Conservation (phyloP, 805 yeast genomes). For the Yarrowia sp. region DNA sequence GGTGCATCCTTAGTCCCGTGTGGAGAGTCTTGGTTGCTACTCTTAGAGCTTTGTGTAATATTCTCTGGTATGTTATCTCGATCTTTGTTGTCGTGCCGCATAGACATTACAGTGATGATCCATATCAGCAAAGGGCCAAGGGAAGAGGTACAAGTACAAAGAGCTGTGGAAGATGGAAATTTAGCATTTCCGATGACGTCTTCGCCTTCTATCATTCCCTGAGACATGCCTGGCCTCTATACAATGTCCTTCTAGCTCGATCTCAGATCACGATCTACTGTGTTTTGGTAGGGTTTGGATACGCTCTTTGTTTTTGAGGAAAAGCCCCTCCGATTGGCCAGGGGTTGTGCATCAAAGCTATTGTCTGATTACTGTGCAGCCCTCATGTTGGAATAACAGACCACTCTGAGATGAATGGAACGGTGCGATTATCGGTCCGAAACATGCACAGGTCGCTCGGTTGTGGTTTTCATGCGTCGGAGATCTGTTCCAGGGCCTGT, state of each 20-base stretch:
- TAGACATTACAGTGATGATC: too few relatives aligned
- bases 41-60: too few relatives aligned
- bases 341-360: constrained; percentile 19
- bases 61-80: too few relatives aligned
- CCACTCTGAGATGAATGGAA: constrained; percentile 10
- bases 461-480: constrained; percentile 12
- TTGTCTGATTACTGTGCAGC: constrained; percentile 4
- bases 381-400: constrained; percentile 1
- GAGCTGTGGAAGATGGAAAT: too few relatives aligned
- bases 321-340: constrained; percentile 1
- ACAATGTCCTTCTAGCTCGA: background rate
- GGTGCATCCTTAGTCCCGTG: too few relatives aligned
- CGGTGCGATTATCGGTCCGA: constrained; percentile 21
- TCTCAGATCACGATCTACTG: constrained; percentile 8
- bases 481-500: background rate
- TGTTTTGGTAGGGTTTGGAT: background rate
- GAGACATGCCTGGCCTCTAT: too few relatives aligned
- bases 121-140: too few relatives aligned
- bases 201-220: too few relatives aligned
- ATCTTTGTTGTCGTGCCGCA: too few relatives aligned
- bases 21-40: too few relatives aligned
- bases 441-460: background rate
- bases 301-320: background rate
- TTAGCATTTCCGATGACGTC: too few relatives aligned
- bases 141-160: too few relatives aligned